phyloP scores from a whole-genome alignment of 2,329 filamentous ascomycete species.

The Arthroderma uncinatum region DNA sequence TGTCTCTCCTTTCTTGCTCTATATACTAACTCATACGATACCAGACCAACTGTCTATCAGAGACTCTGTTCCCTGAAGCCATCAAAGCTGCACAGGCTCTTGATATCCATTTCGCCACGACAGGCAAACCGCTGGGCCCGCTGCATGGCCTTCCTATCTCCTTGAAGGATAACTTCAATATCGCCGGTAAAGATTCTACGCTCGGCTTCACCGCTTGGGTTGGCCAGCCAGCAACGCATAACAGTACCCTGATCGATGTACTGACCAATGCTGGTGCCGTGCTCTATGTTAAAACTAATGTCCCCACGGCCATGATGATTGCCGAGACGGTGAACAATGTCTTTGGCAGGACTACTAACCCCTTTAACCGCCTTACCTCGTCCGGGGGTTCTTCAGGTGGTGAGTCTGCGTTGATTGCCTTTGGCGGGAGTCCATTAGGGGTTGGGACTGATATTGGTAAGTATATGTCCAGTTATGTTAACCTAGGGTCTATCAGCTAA shows the following conservation, averaged over 20 bases:
- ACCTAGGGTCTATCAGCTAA: not conserved
- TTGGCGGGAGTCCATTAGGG: conserved; percentile 28
- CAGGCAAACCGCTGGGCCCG: conserved; percentile 18
- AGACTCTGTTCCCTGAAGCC: conserved; percentile 42
- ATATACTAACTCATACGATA: not conserved
- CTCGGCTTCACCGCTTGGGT: conserved; percentile 15
- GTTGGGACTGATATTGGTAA: conserved; percentile 34
- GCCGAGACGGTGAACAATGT: conserved; percentile 36
- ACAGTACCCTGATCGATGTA: conserved; percentile 48
- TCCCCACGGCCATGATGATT: conserved; percentile 35
- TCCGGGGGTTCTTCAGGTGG: conserved; percentile 30
- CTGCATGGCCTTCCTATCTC: conserved; percentile 22
- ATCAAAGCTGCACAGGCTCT: conserved; percentile 28
- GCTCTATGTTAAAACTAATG: conserved; percentile 34
- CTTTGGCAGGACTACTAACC: conserved; percentile 32
- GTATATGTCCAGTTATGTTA: not conserved
- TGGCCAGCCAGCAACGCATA: conserved; percentile 36
- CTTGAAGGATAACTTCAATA: conserved; percentile 30
- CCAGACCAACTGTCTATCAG: conserved; percentile 51
- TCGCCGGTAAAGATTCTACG: conserved; percentile 17
- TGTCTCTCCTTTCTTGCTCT: not conserved
- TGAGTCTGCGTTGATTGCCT: conserved; percentile 28
- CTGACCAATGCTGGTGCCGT: conserved; percentile 44
- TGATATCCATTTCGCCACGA: conserved; percentile 19
- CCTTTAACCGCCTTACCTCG: conserved; percentile 24